Evolutionary conservation across 2,329 filamentous ascomycete species (phyloP).

Genomic region (Alternaria alternata): DNA sequence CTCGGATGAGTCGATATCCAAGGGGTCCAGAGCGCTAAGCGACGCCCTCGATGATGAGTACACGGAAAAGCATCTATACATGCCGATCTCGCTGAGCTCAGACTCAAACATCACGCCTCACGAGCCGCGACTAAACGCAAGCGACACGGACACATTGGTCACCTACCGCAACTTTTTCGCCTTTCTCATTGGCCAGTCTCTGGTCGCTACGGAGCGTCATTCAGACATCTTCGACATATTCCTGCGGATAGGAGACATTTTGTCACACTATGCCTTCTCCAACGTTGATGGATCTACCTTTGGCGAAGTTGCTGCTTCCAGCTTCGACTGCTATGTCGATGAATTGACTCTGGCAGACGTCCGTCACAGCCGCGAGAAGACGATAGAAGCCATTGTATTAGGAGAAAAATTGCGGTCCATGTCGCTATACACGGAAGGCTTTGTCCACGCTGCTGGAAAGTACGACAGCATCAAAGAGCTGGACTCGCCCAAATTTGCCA

Average conservation of each 20-base stretch:
- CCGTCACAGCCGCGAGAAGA: conserved; percentile 83
- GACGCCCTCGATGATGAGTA: conserved; percentile 58
- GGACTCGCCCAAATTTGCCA: conserved; percentile 71
- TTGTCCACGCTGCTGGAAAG: conserved; percentile 89
- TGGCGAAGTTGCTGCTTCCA: conserved; percentile 67
- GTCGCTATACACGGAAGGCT: conserved; percentile 87
- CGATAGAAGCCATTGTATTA: conserved; percentile 85
- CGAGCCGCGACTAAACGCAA: conserved; percentile 47
- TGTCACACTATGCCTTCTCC: conserved; percentile 66
- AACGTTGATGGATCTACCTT: conserved; percentile 71
- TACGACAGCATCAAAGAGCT: conserved; percentile 75
- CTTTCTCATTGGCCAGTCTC: conserved; percentile 68
- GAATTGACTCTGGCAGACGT: conserved; percentile 82
- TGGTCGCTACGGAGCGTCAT: conserved; percentile 65
- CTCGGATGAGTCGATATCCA: conserved; percentile 58
- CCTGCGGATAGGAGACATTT: conserved; percentile 65
- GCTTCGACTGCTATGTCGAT: conserved; percentile 78
- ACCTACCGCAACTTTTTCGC: conserved; percentile 70
- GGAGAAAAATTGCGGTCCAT: conserved; percentile 86
- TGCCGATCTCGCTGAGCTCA: conserved; percentile 65
- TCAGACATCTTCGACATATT: conserved; percentile 67
- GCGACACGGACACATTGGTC: conserved; percentile 66
- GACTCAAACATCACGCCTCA: conserved; percentile 53
- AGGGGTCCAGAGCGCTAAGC: conserved; percentile 58
- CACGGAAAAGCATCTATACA: conserved; percentile 64